These are phyloP conservation scores for Aphanomyces cochlioides DNA, from an alignment of 352 stramenopile genomes.

Conservation along the genomic window DNA sequence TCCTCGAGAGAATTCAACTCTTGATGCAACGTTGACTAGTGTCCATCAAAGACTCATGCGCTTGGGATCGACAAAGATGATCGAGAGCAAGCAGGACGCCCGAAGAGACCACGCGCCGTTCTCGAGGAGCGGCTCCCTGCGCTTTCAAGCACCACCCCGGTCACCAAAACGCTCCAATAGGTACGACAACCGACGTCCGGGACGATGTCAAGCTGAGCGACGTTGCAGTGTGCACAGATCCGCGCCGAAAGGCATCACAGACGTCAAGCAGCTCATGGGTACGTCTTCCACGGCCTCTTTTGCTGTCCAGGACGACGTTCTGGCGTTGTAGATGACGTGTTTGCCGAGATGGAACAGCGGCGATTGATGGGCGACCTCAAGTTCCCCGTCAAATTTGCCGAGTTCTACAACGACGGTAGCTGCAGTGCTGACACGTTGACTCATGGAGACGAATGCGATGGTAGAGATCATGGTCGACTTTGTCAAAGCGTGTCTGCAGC, in stretches of 20 bases:
- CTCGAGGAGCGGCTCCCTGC: background rate
- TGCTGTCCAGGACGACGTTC: background rate
- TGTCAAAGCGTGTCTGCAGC: slow-evolving; percentile 58
- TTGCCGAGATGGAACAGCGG: slow-evolving; percentile 57
- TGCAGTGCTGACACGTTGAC: background rate
- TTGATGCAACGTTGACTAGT: background rate
- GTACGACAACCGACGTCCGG: background rate
- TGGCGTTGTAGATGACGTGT: slow-evolving; percentile 53
- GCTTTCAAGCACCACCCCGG: too few species aligned
- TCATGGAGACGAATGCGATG: background rate
- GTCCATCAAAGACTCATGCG: slow-evolving; percentile 2
- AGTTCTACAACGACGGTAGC: slow-evolving; percentile 57
- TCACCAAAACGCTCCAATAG: background rate
- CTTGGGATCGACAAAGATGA: slow-evolving; percentile 5
- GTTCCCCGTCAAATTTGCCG: slow-evolving; percentile 62
- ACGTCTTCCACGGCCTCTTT: background rate
- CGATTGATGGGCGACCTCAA: slow-evolving; percentile 46
- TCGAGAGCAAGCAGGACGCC: background rate
- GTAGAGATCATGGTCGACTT: slow-evolving; percentile 73
- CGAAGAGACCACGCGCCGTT: background rate
- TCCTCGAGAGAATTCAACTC: background rate
- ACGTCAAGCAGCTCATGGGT: slow-evolving; percentile 31
- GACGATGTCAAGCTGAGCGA: too few species aligned
- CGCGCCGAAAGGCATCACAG: slow-evolving; percentile 5
- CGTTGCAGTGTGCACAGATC: too few species aligned